These are phyloP conservation scores for Linum trigynum DNA, from an alignment of 345 rosid species.

Conservation along the genomic window DNA sequence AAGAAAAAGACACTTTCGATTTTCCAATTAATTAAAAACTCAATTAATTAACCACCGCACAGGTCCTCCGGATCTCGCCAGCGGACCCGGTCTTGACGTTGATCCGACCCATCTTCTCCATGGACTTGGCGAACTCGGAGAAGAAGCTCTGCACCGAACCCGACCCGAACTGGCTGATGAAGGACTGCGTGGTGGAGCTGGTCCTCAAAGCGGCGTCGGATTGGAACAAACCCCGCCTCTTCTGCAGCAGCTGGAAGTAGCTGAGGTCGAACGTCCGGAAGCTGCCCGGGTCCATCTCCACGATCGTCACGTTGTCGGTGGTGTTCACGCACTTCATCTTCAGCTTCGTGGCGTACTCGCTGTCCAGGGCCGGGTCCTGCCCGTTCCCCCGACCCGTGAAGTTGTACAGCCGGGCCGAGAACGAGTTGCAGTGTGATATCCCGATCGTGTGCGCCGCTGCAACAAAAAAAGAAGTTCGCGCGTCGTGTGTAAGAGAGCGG, in stretches of 20 bases:
- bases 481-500: too few relatives aligned
- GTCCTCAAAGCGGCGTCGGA: constrained; percentile 62
- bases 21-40: too few relatives aligned
- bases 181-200: constrained; percentile 34
- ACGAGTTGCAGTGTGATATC: constrained; percentile 28
- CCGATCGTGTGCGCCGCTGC: constrained; percentile 62
- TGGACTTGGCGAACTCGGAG: constrained; percentile 48
- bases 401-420: constrained; percentile 40
- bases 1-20: background rate
- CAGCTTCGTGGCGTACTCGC: constrained; percentile 28
- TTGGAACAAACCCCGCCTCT: constrained; percentile 42
- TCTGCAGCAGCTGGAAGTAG: constrained; percentile 36
- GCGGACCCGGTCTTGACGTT: constrained; percentile 57
- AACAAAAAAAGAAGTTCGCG: too few relatives aligned
- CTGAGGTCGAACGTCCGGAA: constrained; percentile 37
- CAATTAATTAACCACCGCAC: constrained; percentile 42
- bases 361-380: constrained; percentile 48
- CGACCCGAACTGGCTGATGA: constrained; percentile 35
- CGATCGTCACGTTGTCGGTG: constrained; percentile 17
- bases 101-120: constrained; percentile 74
- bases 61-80: constrained; percentile 63
- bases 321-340: constrained; percentile 39
- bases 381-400: constrained; percentile 48
- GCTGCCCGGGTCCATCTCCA: constrained; percentile 63
- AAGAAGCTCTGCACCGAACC: constrained; percentile 46